Evolutionary conservation across 371 early-diverging fungal genomes (phyloP), one percentile per base, ranked within the genome.

Genomic region (Cokeromyces recurvatus): DNA sequence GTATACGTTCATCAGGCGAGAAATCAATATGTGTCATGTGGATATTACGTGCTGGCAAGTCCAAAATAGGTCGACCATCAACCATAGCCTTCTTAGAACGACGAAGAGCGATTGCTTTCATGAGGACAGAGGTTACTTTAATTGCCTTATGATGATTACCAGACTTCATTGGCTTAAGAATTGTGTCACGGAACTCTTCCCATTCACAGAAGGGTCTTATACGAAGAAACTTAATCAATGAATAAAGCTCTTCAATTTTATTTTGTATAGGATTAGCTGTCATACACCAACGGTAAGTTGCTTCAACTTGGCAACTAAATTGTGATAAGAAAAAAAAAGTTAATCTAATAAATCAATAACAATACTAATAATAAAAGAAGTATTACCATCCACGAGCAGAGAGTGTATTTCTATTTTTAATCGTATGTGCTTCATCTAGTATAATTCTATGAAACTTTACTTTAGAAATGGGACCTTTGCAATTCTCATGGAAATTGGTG

Each of bases 341-440:
- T 43, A 22, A 4, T 11, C 5, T 38, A 12, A 20, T 19, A 20
- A 17, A 19, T n/a, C n/a, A n/a, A n/a, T n/a, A n/a, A n/a, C n/a
- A n/a, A n/a, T n/a, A n/a, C n/a, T n/a, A n/a, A n/a, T n/a, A n/a
- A n/a, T n/a, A n/a, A n/a, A n/a, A n/a, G 8, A 8, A 5, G 29
- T 11, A 32, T 43, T 59, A 67, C 60, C 72, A 82, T 10, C 83
- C 85, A 47, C 57, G 51, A 1, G 87, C 81, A 14, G 75, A 53
- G 16, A 66, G 58, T 2, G 93, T 90, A 12, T 54, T 54, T 17
- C 68, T 66, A 63, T 92, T 92, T 53, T 89, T 87, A 40, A 95
- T 87, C 4, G 77, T 57, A 55, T 95, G 96, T 0, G 93, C 94
- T 65, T 95, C 96, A 57, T 95, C 96, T 24, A 95, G 57, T 17